Conservation (phyloP, 352 stramenopile genomes). For the Phytophthora quininea region DNA sequence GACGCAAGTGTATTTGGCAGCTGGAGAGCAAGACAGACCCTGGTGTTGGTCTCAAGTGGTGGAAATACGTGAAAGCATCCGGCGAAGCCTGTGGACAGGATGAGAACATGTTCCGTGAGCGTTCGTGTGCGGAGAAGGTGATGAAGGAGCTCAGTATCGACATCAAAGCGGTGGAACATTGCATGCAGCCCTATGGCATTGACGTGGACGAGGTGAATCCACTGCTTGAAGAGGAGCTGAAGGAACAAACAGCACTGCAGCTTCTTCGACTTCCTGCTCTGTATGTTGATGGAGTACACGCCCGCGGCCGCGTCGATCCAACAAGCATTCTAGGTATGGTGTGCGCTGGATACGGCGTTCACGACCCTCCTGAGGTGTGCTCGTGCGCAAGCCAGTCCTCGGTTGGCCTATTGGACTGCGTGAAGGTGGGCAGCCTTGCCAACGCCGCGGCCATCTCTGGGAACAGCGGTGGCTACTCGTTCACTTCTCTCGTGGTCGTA, state of each 20-base stretch:
- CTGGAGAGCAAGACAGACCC: slow-evolving; percentile 69
- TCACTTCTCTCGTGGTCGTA: slow-evolving; percentile 85
- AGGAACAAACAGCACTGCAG: slow-evolving; percentile 89
- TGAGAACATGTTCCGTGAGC: slow-evolving; percentile 87
- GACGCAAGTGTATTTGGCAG: slow-evolving; percentile 96
- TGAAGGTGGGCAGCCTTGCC: slow-evolving; percentile 74
- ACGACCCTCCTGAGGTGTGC: slow-evolving; percentile 82
- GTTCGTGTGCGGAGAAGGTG: slow-evolving; percentile 88
- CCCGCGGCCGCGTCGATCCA: slow-evolving; percentile 90
- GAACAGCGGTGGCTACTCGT: slow-evolving; percentile 66
- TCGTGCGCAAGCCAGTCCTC: slow-evolving; percentile 73
- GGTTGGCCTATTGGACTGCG: slow-evolving; percentile 66
- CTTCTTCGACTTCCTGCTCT: slow-evolving; percentile 93
- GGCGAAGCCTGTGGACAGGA: slow-evolving; percentile 85
- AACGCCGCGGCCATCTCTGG: slow-evolving; percentile 59
- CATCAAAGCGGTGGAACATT: slow-evolving; percentile 87
- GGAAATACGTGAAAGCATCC: slow-evolving; percentile 95
- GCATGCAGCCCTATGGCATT: slow-evolving; percentile 93
- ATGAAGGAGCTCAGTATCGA: slow-evolving; percentile 92
- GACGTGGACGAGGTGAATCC: slow-evolving; percentile 87
- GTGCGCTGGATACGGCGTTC: slow-evolving; percentile 82
- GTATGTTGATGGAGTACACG: slow-evolving; percentile 95
- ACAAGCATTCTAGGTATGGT: slow-evolving; percentile 88
- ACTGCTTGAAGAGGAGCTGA: slow-evolving; percentile 91
- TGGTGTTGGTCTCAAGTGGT: slow-evolving; percentile 93